Percentiles rank a stretch among this genome's conserved stretches.
These are phyloP conservation scores for Amanita fuliginea DNA, from an alignment of 768 basidiomycete species.

Conservation along the genomic window DNA sequence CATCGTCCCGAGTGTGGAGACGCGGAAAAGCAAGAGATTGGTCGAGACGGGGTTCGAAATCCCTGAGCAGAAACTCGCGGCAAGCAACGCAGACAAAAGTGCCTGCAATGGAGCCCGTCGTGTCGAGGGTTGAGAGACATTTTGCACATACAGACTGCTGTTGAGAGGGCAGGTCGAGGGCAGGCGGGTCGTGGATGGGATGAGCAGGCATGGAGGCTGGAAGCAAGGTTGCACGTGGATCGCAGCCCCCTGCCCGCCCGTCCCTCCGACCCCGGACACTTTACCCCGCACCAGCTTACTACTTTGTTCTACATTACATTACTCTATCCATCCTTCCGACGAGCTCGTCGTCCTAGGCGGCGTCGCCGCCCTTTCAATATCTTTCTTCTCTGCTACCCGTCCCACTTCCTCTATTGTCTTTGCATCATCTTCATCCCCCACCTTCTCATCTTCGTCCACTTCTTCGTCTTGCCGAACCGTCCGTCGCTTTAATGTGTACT, in stretches of 20 bases:
- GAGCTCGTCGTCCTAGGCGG: slow-evolving; percentile 14
- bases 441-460: slow-evolving; percentile 15
- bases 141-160: slow-evolving; percentile 34
- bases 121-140: slow-evolving; percentile 31
- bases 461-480: slow-evolving; percentile 30
- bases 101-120: slow-evolving; percentile 17
- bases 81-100: slow-evolving; percentile 37
- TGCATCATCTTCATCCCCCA: slow-evolving; percentile 13
- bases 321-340: slow-evolving; percentile 8
- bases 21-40: slow-evolving; percentile 13
- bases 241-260: background rate
- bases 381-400: slow-evolving; percentile 3
- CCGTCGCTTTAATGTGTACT: slow-evolving; percentile 47
- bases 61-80: slow-evolving; percentile 24
- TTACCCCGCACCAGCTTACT: background rate
- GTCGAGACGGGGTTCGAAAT: slow-evolving; percentile 14
- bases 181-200: slow-evolving; percentile 16
- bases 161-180: slow-evolving; percentile 16
- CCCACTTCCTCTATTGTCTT: slow-evolving; percentile 7
- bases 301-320: background rate
- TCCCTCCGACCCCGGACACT: slow-evolving; percentile 4
- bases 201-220: slow-evolving; percentile 37
- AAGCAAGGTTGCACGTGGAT: slow-evolving; percentile 6
- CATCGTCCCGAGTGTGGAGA: slow-evolving; percentile 14
- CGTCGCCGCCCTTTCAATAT: slow-evolving; percentile 8